Base-by-base conservation (phyloP, 805 yeast genomes). In the Gaillardinia entomophila region DNA sequence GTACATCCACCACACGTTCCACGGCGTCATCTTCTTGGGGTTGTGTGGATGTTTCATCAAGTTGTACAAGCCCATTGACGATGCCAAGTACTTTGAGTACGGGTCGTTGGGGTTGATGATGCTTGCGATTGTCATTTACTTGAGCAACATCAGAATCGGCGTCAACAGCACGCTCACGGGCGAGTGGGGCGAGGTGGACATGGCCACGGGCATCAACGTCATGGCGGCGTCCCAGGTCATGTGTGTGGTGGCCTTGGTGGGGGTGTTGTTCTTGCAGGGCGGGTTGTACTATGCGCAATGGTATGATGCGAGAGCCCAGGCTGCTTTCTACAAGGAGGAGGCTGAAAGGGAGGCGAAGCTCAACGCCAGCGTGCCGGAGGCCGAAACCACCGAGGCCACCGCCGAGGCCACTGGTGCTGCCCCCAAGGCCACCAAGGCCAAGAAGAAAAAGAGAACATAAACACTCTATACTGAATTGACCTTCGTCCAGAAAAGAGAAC, bases 161-260 rank as follows among this genome's bases (percentile, higher is more conserved):
- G 66, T 80, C 25, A 72, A 73, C 45, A 75, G 89, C 35, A 75
- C 86, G 34, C 46, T 77, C 17, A 58, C 72, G 36, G 89, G 88
- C 27, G 68, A 77, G 38, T 90, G 97, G 97, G 97, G 96, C 44
- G 97, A 90, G 32, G 95, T 92, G 31, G 85, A 84, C 49, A 77
- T 74, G 54, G 69, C 70, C 39, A 85, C 95, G 15, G 97, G 97
- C 19, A 61, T 90, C 49, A 86, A 85, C 43, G 96, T 92, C 25
- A 75, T 92, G 50, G 96, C 92, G 26, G 97, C 97, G 4, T 79
- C 92, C 18, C 81, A 82, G 59, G 72, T 82, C 24, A 80, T 90
- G 68, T 68, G 85, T 44, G 75, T 83, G 6, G 55, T 86, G 33
- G 67, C 83, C 12, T 64, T 89, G 32, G 52, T 76, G 15, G 97